These are phyloP conservation scores for Platismatia glauca DNA, from an alignment of 495 filamentous ascomycete species.

Conservation along the genomic window DNA sequence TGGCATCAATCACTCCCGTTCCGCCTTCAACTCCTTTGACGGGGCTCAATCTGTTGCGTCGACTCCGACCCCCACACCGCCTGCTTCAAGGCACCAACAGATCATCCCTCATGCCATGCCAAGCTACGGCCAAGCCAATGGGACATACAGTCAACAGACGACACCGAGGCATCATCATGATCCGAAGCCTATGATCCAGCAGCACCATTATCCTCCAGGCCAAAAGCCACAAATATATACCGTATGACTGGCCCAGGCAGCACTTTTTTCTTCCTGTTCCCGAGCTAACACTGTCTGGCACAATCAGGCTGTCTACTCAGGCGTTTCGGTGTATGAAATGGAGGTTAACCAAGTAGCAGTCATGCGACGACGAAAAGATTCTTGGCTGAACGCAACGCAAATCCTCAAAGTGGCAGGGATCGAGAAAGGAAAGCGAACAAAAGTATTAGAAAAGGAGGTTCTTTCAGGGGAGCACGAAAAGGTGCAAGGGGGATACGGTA, in stretches of 20 bases:
- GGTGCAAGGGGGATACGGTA: conserved; percentile 95
- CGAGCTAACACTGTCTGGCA: conserved; percentile 3
- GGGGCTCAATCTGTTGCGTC: conserved; percentile 43
- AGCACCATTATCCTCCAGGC: conserved; percentile 44
- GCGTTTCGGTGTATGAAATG: conserved; percentile 94
- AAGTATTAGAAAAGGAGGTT: conserved; percentile 96
- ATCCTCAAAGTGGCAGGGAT: conserved; percentile 94
- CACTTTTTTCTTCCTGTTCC: conserved; percentile 8
- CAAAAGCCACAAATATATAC: conserved; percentile 68
- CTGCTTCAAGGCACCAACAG: conserved; percentile 39
- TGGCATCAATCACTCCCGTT: conserved; percentile 36
- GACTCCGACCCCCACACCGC: conserved; percentile 47
- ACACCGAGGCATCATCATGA: conserved; percentile 41
- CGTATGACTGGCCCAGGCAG: conserved; percentile 39
- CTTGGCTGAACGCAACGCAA: conserved; percentile 91
- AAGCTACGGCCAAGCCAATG: conserved; percentile 32
- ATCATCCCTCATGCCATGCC: conserved; percentile 38
- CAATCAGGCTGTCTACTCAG: conserved; percentile 80
- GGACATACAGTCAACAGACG: conserved; percentile 28
- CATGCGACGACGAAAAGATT: conserved; percentile 87
- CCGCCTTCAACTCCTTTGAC: conserved; percentile 43
- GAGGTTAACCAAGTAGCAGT: conserved; percentile 83
- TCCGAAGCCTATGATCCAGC: conserved; percentile 40
- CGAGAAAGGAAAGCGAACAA: conserved; percentile 92
- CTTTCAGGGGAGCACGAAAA: conserved; percentile 93